Evolutionary conservation across 306 rosid genomes (phyloP), one percentile per base, ranked within the genome.

Genomic region (Geum urbanum): DNA sequence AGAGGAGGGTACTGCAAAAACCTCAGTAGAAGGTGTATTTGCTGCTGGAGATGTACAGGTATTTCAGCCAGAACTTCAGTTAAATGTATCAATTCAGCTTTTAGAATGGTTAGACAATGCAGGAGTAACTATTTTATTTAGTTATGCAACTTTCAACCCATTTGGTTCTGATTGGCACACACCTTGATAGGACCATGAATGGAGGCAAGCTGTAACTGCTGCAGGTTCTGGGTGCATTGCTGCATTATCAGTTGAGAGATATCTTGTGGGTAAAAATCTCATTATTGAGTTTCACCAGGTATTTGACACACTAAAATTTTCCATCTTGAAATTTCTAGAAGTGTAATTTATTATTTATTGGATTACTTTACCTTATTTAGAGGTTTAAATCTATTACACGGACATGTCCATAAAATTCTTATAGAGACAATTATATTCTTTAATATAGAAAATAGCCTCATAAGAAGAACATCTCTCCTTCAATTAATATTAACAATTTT

Each of bases 1-100:
- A 76, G 56, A 86, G 74, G 96, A 92, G 80, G 90, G 88, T 35
- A 78, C 80, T 69, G 85, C 96, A 62, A 85, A 79, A 72, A 90
- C 97, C 71, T 92, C 95, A 59, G 89, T 84, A 57, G 94, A 90
- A 74, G 97, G 97, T 68, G 90, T 91, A 60, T 91, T 87, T 78
- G 96, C 97, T 18, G 97, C 97, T 60, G 97, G 97, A 75, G 97
- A 91, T 78, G 91, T 91, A 76, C 97, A 91, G 96, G 97, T 91
- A 85, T 82, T 83, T 43, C 41, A 54, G 24, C 60, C 71, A 56
- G 39, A 49, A 20, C 44, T 48, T 43, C 18, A 46, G 56, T 13
- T 24, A 49, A 43, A 24, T 57, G 56, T 52, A 14, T 60, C 19
- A 41, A 55, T 69, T 52, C 51, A 41, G 14, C 41, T 47, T 49